Base-by-base conservation (phyloP, 75 land plant species). In the Adiantum capillusveneris region DNA sequence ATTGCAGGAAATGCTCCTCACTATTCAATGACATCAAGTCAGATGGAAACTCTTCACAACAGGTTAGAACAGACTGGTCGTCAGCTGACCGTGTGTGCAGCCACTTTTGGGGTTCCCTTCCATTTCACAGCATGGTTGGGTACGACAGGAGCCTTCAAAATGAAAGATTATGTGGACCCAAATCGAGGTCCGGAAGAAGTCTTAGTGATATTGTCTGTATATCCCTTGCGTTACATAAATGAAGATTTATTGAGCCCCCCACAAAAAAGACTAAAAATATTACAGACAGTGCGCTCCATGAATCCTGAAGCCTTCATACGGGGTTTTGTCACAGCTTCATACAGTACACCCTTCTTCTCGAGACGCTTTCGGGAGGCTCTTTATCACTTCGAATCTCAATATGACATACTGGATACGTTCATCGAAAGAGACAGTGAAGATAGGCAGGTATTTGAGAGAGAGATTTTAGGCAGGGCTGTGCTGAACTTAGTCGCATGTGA, bases 401-500 rank as follows among this genome's bases (percentile, higher is more conserved):
- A 78, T 60, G 97, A 92, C 31, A 78, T 78, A 65, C 60, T 82
- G 20, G 94, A 92, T 19, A 44, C 70, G 0, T 73, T 64, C 0
- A 50, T 82, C 0, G 70, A 78, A 1, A 60, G 71, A 0, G 92
- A 87, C 31, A n/a, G 70, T 58, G 67, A 63, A 11, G 72, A 78
- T 52, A 78, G 94, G 69, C 16, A 60, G 16, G 13, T 73, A 49
- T 55, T 79, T 16, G 94, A 88, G 68, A 75, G 57, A 25, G 76
- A 79, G 9, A 27, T 85, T 9, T 54, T 75, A 6, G 97, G 86
- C 9, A 57, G 75, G 37, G 82, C 83, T 26, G 76, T 72, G 0
- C 37, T 92, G 64, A 92, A 92, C 62, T 66, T 82, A 2, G 68
- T 92, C 16, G 84, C 94, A 0, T 92, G 97, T 53, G 97, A 92